Evolutionary conservation across 495 filamentous ascomycete genomes (phyloP), one percentile per base, ranked within the genome.

Genomic region (Aspergillus avenaceus): DNA sequence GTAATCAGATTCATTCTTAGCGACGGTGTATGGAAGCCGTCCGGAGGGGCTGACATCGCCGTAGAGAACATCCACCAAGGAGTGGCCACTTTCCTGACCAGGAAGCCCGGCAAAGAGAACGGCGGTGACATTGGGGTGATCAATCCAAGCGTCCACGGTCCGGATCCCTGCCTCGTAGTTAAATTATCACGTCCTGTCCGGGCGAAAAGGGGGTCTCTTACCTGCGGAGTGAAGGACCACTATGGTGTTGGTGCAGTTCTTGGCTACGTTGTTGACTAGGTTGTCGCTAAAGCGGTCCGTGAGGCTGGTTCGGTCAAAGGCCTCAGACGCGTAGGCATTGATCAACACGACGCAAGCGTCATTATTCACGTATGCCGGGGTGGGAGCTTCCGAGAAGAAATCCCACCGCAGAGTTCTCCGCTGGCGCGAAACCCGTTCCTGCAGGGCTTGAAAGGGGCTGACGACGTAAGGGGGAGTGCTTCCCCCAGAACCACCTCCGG

Each of bases 1-100:
- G 47, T 80, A 93, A 58, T 92, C 88, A 6, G 79, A 71, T 3
- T 83, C 74, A 0, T 69, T 76, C 54, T 85, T 88, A 21, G 81
- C 87, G 49, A 93, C 84, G 2, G 89, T 93, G 68, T 87, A 95
- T 0, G 89, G 89, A 0, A 93, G 67, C 19, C 82, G 81, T 16
- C 89, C 89, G 5, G 80, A 85, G 0, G 87, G 86, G 91, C 49
- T 87, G 85, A 26, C 76, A 62, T 25, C 81, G 76, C 89, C 89
- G 45, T 91, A 86, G 2, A 93, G 67, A 12, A 95, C 66, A 57
- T 90, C 86, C 2, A 79, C 80, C 0, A 95, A 67, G 0, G 88
- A 79, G 32, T 84, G 82, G 7, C 89, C 89, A n/a, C 78, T 84
- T 51, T 92, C 88, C 61, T 93, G 82, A 14, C 88, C 87, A 0